Conservation (phyloP, 495 filamentous ascomycete genomes). For the Chaetomium tenue region DNA sequence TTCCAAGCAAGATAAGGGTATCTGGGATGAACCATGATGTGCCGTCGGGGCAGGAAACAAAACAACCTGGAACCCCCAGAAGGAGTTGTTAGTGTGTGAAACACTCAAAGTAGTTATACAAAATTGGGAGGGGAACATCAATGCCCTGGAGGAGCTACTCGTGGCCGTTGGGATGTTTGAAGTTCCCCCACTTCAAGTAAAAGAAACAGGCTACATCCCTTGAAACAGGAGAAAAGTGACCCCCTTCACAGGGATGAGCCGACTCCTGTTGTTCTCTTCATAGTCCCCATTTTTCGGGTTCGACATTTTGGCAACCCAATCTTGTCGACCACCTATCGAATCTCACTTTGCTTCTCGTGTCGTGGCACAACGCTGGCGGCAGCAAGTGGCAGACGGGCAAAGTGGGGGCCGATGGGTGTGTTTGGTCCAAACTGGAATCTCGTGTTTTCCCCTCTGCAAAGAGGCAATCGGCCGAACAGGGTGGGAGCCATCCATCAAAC, state of each 20-base stretch:
- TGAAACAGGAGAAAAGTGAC: neutral
- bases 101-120: no score
- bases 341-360: neutral
- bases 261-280: neutral
- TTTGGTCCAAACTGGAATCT: slow-evolving; percentile 8
- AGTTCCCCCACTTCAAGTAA: neutral
- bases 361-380: neutral
- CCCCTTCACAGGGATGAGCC: neutral
- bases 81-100: no score
- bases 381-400: neutral
- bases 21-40: no score
- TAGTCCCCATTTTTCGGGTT: neutral
- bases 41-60: no score
- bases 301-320: neutral
- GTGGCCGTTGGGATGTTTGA: neutral
- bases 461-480: slow-evolving; percentile 13
- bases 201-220: neutral
- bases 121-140: neutral
- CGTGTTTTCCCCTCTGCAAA: slow-evolving; percentile 20
- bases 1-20: no score
- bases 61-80: no score
- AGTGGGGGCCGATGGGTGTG: neutral
- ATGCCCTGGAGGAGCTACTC: neutral
- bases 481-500: slow-evolving; percentile 9
- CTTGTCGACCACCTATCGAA: neutral